Evolutionary conservation across 495 filamentous ascomycete species (phyloP), one percentile per base, ranked within the genome.

Genomic region (Penicillium waksmanii): DNA sequence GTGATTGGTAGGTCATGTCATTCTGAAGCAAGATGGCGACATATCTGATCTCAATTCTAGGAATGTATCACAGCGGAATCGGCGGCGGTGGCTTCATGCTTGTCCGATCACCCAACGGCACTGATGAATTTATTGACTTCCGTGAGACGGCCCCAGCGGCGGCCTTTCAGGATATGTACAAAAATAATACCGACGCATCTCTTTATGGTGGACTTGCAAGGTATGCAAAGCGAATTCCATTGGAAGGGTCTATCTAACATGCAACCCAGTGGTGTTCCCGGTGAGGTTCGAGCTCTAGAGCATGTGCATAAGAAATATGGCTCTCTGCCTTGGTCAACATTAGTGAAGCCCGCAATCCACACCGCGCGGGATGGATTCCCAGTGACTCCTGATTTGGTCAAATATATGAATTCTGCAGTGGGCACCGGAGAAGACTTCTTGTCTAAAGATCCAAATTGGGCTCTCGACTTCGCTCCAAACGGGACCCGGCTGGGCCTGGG

Each of bases 61-160:
- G 80, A 0, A 94, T 95, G 90, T 92, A 94, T 61, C 92, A 96
- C 72, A 91, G 88, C 31, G 91, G 91, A 27, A 86, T 96, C 36
- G 91, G 91, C 3, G 93, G 93, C 5, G 93, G 93, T n/a, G 92
- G 93, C 1, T 97, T 96, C 73, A 87, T 89, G 80, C 80, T 96
- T 2, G 82, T 94, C 23, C 84, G 87, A 42, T 79, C 84, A 25
- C 73, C 79, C 5, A 73, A 85, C 36, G 89, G 89, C 10, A 71
- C 73, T 33, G 92, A 87, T 67, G 89, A 92, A 62, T 84, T 86
- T 54, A 86, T 96, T 51, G 92, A 97, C 71, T 97, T 93, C 68
- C 82, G 93, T 9, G 93, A 97, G 72, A 87, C 87, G 0, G 93
- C 93, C 1, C 92, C 93, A 3, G 89, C 86, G 0, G 87, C 89